phyloP scores from a whole-genome alignment of 805 yeast species.

The Wickerhamiella sorbophila region DNA sequence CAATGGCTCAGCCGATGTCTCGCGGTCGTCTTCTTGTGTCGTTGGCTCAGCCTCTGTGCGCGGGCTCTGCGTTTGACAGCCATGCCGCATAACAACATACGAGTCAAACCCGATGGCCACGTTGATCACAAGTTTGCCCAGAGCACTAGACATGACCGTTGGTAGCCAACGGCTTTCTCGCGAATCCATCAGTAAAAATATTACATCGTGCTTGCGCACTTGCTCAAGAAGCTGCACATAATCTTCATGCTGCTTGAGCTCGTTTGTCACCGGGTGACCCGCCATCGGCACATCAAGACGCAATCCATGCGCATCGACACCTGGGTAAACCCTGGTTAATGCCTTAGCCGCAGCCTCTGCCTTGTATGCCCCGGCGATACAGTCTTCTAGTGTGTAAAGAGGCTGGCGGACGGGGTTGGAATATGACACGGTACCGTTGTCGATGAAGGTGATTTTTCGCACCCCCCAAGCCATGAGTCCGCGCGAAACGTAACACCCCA shows the following conservation, averaged over 20 bases:
- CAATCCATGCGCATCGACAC: conserved; percentile 49
- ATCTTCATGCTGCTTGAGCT: conserved; percentile 33
- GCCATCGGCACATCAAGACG: conserved; percentile 83
- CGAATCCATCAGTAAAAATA: conserved; percentile 81
- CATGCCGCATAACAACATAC: conserved; percentile 89
- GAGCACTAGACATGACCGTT: conserved; percentile 57
- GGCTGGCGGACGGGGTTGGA: conserved; percentile 96
- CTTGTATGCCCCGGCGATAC: conserved; percentile 62
- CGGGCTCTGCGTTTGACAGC: conserved; percentile 27
- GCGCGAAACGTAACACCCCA: conserved; percentile 84
- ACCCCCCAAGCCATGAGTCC: conserved; percentile 93
- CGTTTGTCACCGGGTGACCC: conserved; percentile 69
- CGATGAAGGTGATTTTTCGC: conserved; percentile 70
- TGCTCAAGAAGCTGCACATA: conserved; percentile 40
- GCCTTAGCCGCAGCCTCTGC: conserved; percentile 67
- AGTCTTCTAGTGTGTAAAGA: conserved; percentile 66
- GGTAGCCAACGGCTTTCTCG: conserved; percentile 98
- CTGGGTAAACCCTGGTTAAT: conserved; percentile 62
- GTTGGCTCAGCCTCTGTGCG: conserved; percentile 18
- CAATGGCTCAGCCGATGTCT: conserved; percentile 27
- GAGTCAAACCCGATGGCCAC: conserved; percentile 94
- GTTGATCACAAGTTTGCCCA: conserved; percentile 63
- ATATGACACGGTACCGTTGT: conserved; percentile 75
- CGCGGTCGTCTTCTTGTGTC: conserved; percentile 4
- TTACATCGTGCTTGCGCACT: conserved; percentile 54